Evolutionary conservation across 441 rosid species (phyloP).

Genomic region (Populus trichocarpa): DNA sequence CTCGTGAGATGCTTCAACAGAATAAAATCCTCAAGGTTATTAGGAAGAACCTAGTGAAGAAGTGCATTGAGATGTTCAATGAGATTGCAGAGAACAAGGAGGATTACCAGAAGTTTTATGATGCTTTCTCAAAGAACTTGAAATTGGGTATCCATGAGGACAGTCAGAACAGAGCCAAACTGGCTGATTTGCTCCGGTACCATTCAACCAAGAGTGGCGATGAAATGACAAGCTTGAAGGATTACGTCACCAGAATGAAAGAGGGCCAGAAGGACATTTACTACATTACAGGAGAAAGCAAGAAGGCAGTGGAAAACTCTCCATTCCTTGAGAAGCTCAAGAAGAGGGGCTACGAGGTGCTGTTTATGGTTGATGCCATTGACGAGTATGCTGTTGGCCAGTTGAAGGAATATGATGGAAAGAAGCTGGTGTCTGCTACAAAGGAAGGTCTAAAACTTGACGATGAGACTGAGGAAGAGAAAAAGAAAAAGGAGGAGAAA

Average conservation of each 20-base stretch:
- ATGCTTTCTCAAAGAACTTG: conserved; percentile 84
- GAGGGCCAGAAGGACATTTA: conserved; percentile 87
- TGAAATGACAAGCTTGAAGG: conserved; percentile 82
- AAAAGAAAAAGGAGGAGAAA: no score
- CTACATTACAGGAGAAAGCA: conserved; percentile 91
- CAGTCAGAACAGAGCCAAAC: conserved; percentile 75
- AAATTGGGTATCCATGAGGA: conserved; percentile 87
- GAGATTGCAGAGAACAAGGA: conserved; percentile 95
- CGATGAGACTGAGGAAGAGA: no score
- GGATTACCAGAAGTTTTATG: conserved; percentile 84
- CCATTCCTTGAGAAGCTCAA: conserved; percentile 86
- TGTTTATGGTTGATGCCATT: conserved; percentile 28
- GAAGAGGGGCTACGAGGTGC: conserved; percentile 85
- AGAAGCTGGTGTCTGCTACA: no score
- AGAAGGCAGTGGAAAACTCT: conserved; percentile 95
- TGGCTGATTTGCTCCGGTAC: conserved; percentile 84
- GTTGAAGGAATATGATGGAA: no score
- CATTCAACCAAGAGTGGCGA: conserved; percentile 89
- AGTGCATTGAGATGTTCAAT: conserved; percentile 85
- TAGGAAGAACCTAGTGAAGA: conserved; percentile 88
- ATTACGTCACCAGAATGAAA: conserved; percentile 91
- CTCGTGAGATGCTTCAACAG: conserved; percentile 84
- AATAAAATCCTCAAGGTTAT: conserved; percentile 92
- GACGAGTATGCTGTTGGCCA: no score
- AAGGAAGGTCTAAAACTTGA: no score